phyloP scores from a whole-genome alignment of 2,329 filamentous ascomycete species.

The Penicillium sp. region DNA sequence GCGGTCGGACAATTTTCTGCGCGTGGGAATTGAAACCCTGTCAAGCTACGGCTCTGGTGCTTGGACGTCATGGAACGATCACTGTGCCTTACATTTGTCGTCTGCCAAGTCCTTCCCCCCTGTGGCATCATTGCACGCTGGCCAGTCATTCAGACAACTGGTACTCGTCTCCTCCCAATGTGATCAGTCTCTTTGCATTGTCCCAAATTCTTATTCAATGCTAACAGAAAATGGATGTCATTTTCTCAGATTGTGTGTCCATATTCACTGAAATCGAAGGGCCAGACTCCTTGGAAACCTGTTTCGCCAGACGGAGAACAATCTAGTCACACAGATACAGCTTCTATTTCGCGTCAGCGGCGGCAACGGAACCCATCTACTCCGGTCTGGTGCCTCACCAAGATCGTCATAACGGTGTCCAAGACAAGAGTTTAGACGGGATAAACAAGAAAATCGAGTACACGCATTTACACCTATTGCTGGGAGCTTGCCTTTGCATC shows the following conservation, averaged over 20 bases:
- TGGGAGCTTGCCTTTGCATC: neutral
- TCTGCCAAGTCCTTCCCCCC: neutral
- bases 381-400: neutral
- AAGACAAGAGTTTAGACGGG: no score
- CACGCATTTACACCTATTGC: no score
- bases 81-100: neutral
- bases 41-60: neutral
- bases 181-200: no score
- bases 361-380: neutral
- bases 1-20: neutral
- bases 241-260: neutral
- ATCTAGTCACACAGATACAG: neutral
- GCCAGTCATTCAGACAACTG: neutral
- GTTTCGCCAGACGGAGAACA: neutral
- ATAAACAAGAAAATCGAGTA: neutral
- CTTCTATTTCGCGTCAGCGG: neutral
- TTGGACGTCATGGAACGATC: neutral
- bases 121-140: neutral
- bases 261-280: neutral
- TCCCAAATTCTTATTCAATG: neutral
- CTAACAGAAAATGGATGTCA: neutral
- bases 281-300: constrained; percentile 4
- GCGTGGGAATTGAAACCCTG: neutral
- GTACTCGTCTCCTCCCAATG: neutral
- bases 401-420: neutral